Conservation (phyloP, 2,329 filamentous ascomycete species). For the Samsoniella hepiali region DNA sequence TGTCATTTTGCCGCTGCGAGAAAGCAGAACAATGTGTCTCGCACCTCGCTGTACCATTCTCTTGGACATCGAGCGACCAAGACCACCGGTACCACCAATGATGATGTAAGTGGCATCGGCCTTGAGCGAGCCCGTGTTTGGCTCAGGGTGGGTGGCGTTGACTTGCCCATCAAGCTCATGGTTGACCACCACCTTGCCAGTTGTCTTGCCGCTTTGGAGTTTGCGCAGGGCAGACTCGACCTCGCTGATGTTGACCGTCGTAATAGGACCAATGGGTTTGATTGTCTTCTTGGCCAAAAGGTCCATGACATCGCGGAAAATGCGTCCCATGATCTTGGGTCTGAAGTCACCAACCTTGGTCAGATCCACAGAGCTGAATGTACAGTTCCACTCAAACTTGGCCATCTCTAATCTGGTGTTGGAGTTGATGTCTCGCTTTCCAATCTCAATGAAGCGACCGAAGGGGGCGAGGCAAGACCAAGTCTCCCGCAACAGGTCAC, state of each 20-base stretch:
- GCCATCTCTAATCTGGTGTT: constrained; percentile 46
- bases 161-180: constrained; percentile 41
- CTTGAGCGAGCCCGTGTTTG: constrained; percentile 31
- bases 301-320: constrained; percentile 37
- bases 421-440: constrained; percentile 36
- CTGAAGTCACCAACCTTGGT: constrained; percentile 41
- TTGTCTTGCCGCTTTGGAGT: constrained; percentile 33
- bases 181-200: constrained; percentile 45
- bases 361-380: constrained; percentile 45
- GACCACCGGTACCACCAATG: constrained; percentile 50
- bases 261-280: constrained; percentile 35
- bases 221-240: constrained; percentile 37
- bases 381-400: constrained; percentile 46
- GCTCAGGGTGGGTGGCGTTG: constrained; percentile 29
- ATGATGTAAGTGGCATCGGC: constrained; percentile 47
- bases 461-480: constrained; percentile 44
- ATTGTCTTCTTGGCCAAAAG: constrained; percentile 35
- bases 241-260: constrained; percentile 36
- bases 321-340: constrained; percentile 38
- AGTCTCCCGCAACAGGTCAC: constrained; percentile 40
- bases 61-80: constrained; percentile 47
- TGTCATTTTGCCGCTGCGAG: constrained; percentile 42
- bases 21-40: constrained; percentile 46
- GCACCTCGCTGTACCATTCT: constrained; percentile 50
- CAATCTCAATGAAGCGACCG: constrained; percentile 46